Evolutionary conservation across 257 asterid species (phyloP).

Genomic region (Lycium barbarum): DNA sequence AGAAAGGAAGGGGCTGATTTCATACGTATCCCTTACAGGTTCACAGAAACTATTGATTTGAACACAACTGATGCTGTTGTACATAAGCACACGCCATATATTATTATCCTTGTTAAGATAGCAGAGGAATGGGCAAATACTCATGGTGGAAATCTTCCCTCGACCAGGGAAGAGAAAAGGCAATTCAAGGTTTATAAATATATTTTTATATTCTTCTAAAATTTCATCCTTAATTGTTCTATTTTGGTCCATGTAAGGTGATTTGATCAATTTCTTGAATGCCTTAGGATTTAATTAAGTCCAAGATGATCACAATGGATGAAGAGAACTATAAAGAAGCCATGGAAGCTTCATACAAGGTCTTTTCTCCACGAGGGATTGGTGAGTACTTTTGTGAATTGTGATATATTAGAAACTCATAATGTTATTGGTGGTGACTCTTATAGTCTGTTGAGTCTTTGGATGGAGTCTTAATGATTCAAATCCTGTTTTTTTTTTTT

Average conservation of each 20-base stretch:
- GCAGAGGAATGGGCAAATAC: constrained; percentile 80
- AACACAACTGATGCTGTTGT: constrained; percentile 68
- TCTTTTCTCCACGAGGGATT: constrained; percentile 85
- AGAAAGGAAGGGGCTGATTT: constrained; percentile 35
- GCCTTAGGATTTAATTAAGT: constrained; percentile 76
- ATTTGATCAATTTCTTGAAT: constrained; percentile 42
- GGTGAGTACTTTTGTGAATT: constrained; percentile 58
- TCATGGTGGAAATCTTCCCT: constrained; percentile 78
- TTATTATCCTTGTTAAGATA: constrained; percentile 80
- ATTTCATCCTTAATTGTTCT: constrained; percentile 13
- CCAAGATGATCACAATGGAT: constrained; percentile 77
- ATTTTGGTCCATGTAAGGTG: constrained; percentile 35
- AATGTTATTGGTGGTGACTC: background rate
- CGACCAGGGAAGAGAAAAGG: constrained; percentile 83
- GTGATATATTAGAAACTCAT: background rate
- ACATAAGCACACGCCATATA: constrained; percentile 95
- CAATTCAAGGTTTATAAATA: constrained; percentile 69
- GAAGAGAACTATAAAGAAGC: constrained; percentile 99
- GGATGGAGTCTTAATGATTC: background rate
- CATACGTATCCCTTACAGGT: constrained; percentile 48
- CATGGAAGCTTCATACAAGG: constrained; percentile 87
- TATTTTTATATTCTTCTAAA: constrained; percentile 15
- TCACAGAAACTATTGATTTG: constrained; percentile 83
- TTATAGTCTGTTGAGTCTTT: constrained; percentile 16
- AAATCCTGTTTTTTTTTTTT: background rate